These are phyloP conservation scores for Viola pubescens DNA, from an alignment of 441 rosid genomes.

Conservation along the genomic window DNA sequence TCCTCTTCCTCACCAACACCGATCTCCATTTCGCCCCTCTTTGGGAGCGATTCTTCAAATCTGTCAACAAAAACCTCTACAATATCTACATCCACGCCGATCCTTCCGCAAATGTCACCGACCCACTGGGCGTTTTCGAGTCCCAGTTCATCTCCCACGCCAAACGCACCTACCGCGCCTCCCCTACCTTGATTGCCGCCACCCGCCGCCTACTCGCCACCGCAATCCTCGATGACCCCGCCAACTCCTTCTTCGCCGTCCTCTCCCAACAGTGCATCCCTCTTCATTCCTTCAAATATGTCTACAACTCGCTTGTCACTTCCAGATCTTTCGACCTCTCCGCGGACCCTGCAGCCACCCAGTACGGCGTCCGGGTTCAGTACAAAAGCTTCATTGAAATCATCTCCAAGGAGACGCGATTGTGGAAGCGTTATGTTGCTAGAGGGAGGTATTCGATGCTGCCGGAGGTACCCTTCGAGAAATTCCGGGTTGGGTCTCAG, in stretches of 20 bases:
- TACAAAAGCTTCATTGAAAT: slow-evolving; percentile 28
- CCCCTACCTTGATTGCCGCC: slow-evolving; percentile 85
- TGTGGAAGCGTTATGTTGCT: slow-evolving; percentile 30
- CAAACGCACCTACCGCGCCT: slow-evolving; percentile 69
- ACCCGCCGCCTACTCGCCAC: slow-evolving; percentile 79
- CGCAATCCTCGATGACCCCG: slow-evolving; percentile 78
- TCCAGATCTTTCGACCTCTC: slow-evolving; percentile 38
- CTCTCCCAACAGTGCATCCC: slow-evolving; percentile 85
- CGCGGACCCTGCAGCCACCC: slow-evolving; percentile 28
- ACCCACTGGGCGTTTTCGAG: slow-evolving; percentile 41
- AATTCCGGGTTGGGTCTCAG: slow-evolving; percentile 30
- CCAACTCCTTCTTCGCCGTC: slow-evolving; percentile 70
- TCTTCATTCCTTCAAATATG: slow-evolving; percentile 61
- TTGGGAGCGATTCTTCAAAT: slow-evolving; percentile 58
- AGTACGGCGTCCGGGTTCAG: slow-evolving; percentile 35
- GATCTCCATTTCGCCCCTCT: slow-evolving; percentile 69
- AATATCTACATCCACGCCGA: slow-evolving; percentile 89
- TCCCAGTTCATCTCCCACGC: slow-evolving; percentile 46
- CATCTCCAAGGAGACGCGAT: slow-evolving; percentile 21
- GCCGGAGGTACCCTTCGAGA: slow-evolving; percentile 24
- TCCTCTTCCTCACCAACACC: slow-evolving; percentile 76
- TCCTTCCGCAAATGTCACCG: slow-evolving; percentile 50
- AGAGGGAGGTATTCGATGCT: slow-evolving; percentile 24
- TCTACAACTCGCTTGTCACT: slow-evolving; percentile 34
- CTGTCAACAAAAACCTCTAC: slow-evolving; percentile 30